Evolutionary conservation across 805 yeast species (phyloP).

Genomic region (Candida sithepensis): DNA sequence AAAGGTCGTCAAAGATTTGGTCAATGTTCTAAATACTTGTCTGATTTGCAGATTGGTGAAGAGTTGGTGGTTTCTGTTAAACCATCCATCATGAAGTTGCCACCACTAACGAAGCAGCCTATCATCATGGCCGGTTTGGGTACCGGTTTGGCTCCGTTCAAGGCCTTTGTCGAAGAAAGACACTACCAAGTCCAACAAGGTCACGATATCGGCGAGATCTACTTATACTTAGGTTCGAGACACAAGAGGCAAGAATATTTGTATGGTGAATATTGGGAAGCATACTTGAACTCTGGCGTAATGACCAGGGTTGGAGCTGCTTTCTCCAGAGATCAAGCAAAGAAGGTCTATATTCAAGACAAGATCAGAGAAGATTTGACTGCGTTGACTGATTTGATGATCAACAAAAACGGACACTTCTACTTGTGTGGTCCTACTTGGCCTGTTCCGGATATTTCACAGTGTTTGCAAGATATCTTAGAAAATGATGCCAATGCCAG

Average conservation of each 20-base stretch:
- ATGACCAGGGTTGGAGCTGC: slow-evolving; percentile 97
- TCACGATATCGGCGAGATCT: slow-evolving; percentile 81
- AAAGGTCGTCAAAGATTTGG: slow-evolving; percentile 86
- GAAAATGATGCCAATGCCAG: slow-evolving; percentile 62
- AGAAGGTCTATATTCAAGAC: slow-evolving; percentile 94
- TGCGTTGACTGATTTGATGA: slow-evolving; percentile 76
- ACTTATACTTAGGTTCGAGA: slow-evolving; percentile 87
- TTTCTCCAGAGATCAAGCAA: slow-evolving; percentile 94
- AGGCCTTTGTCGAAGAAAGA: slow-evolving; percentile 95
- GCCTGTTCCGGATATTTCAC: slow-evolving; percentile 97
- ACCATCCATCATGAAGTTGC: slow-evolving; percentile 96
- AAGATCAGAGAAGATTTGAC: slow-evolving; percentile 74
- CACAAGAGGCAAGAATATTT: slow-evolving; percentile 93
- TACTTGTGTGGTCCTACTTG: slow-evolving; percentile 98
- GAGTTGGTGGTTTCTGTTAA: slow-evolving; percentile 92
- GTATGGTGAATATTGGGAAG: slow-evolving; percentile 97
- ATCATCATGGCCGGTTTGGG: slow-evolving; percentile 96
- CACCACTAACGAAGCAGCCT: slow-evolving; percentile 82
- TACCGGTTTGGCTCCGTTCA: slow-evolving; percentile 97
- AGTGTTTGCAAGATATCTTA: slow-evolving; percentile 80
- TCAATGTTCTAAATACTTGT: slow-evolving; percentile 87
- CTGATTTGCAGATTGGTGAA: slow-evolving; percentile 74
- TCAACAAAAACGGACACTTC: slow-evolving; percentile 77
- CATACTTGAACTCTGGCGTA: slow-evolving; percentile 86
- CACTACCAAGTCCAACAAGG: slow-evolving; percentile 92